A percentile compares a stretch with the other conserved stretches of the same genome.
Conservation (phyloP, 2,329 filamentous ascomycete genomes). For the Diaporthe citriasiana region DNA sequence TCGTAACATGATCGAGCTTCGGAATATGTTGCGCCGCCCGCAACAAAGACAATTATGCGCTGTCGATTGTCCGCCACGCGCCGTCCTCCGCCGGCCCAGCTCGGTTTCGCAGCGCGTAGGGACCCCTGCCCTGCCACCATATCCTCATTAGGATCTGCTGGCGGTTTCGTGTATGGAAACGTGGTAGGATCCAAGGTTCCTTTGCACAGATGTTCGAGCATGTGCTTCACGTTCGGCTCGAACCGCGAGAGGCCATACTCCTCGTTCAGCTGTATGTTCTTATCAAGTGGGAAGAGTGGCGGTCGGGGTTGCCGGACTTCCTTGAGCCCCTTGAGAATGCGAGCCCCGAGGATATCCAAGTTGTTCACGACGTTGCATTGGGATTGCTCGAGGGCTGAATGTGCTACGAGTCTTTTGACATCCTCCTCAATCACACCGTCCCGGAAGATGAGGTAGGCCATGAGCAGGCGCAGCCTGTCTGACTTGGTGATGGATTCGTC, state of each 20-base stretch:
- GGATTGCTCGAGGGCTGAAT: constrained; percentile 81
- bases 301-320: constrained; percentile 76
- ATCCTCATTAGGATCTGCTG: constrained; percentile 73
- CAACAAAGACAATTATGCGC: constrained; percentile 93
- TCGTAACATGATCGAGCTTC: constrained; percentile 94
- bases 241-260: constrained; percentile 91
- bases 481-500: constrained; percentile 79
- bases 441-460: constrained; percentile 87
- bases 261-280: constrained; percentile 70
- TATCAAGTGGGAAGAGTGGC: constrained; percentile 81
- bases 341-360: constrained; percentile 85
- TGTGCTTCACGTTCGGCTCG: constrained; percentile 83
- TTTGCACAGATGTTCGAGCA: constrained; percentile 81
- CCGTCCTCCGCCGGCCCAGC: constrained; percentile 85
- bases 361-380: constrained; percentile 81
- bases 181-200: constrained; percentile 75
- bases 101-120: constrained; percentile 90
- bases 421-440: constrained; percentile 89
- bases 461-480: constrained; percentile 87
- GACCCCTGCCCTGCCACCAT: constrained; percentile 76
- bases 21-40: constrained; percentile 93
- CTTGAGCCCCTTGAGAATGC: constrained; percentile 78
- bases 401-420: constrained; percentile 84
- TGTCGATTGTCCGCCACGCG: constrained; percentile 86
- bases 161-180: constrained; percentile 82